Base-by-base conservation (phyloP, 108 stramenopile species). In the Epithemia pelagica region DNA sequence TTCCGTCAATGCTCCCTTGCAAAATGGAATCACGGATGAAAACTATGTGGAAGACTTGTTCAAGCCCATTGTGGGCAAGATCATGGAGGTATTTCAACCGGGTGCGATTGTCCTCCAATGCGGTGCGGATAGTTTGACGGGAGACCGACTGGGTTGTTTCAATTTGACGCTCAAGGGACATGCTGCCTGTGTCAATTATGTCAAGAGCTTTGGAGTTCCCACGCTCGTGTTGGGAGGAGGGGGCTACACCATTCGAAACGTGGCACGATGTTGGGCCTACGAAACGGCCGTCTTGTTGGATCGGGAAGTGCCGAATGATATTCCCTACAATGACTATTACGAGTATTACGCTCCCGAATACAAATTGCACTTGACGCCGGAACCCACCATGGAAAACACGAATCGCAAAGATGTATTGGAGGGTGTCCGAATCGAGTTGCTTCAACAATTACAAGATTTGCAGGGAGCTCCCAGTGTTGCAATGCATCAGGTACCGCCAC, bases 291-390 rank as follows among this genome's bases (percentile, higher is more conserved):
- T 97, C 19, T 59, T 92, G 54, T 62, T 88, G 58, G 90, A 90
- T 57, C 69, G 78, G 27, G 74, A 81, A 27, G 75, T 98, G 54
- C 66, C 86, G 22, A 92, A 99, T 67, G 91, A 96, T 19, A 95
- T 99, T 60, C 99, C 99, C 20, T 96, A 90, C 85, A 99, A 99
- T 81, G 97, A 99, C 70, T 99, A 98, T 83, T 96, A 85, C 80
- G 97, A 99, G 78, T 99, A 98, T 78, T 99, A 92, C 80, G 93
- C 96, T 0, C 99, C 99, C 5, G 96, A 97, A 69, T 98, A 86
- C 78, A 89, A 96, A 74, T 77, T 99, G 59, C 99, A 99, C 77
- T 70, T 99, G 55, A 84, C 81, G 20, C 90, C 90, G n/a, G 80
- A 91, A 31, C 71, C 73, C 19, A 67, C 74, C 64, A 69, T 75